Evolutionary conservation across 176 grass and related monocot species (phyloP).

Genomic region (Triticum urartu): DNA sequence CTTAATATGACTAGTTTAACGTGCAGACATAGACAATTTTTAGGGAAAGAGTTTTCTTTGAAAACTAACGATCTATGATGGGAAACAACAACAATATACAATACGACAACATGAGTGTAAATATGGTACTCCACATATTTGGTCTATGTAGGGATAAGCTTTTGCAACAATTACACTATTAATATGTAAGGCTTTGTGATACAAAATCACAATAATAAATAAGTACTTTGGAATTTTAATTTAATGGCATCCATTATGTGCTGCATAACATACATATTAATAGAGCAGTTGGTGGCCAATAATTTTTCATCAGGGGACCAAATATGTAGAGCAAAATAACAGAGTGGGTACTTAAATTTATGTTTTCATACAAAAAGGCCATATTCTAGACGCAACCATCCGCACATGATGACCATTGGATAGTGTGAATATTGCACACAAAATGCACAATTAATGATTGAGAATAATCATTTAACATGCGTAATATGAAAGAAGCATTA

Average conservation of each 20-base stretch:
- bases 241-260: not conserved
- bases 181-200: not conserved
- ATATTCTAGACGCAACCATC: not conserved
- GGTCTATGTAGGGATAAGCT: not conserved
- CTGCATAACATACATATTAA: not conserved
- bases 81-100: not conserved
- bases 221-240: not conserved
- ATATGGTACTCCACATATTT: not conserved
- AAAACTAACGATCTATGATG: not conserved
- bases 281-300: too few relatives aligned
- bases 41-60: not conserved
- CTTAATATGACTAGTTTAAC: not conserved
- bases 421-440: not conserved
- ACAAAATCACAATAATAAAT: not conserved
- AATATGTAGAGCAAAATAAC: not conserved
- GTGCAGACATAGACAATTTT: too few relatives aligned
- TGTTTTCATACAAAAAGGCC: not conserved
- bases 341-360: not conserved
- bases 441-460: not conserved
- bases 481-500: not conserved
- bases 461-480: not conserved
- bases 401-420: not conserved
- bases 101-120: not conserved
- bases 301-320: not conserved
- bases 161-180: not conserved